Evolutionary conservation across 495 filamentous ascomycete species (phyloP).

Genomic region (Glonium stellatum): DNA sequence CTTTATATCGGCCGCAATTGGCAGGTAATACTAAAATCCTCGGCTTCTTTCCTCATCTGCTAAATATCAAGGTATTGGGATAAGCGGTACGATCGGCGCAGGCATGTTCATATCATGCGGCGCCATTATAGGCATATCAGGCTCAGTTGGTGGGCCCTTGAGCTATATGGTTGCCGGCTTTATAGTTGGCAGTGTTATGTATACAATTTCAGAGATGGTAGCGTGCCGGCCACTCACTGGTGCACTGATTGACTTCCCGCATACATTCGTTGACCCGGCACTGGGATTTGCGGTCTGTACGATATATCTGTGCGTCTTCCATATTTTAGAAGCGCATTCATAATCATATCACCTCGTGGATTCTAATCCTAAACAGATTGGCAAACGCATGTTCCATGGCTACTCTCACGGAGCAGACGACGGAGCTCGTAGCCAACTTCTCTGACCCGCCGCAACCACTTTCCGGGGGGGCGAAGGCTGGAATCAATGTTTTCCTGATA

Average conservation of each 20-base stretch:
- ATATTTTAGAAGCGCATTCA: not conserved
- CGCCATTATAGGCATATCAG: slow-evolving; percentile 3
- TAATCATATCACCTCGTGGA: too few species aligned
- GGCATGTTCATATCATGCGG: slow-evolving; percentile 2
- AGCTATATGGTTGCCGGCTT: slow-evolving; percentile 9
- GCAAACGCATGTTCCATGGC: slow-evolving; percentile 19
- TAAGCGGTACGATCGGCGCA: slow-evolving; percentile 8
- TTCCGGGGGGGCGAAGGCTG: not conserved
- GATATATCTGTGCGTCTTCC: slow-evolving; percentile 8
- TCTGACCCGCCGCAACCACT: not conserved
- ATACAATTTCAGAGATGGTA: slow-evolving; percentile 14
- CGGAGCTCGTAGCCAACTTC: slow-evolving; percentile 10
- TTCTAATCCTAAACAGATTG: slow-evolving; percentile 2
- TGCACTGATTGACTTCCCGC: slow-evolving; percentile 10
- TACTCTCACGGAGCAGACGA: slow-evolving; percentile 15
- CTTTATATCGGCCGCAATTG: slow-evolving; percentile 6
- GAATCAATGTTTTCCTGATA: slow-evolving; percentile 11
- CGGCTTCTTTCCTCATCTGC: not conserved
- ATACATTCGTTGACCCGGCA: slow-evolving; percentile 12
- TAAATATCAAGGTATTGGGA: slow-evolving; percentile 9
- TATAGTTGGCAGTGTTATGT: slow-evolving; percentile 8
- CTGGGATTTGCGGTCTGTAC: slow-evolving; percentile 9
- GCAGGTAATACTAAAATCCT: not conserved
- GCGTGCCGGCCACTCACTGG: slow-evolving; percentile 10
- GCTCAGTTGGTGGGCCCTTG: slow-evolving; percentile 9